A percentile compares a stretch with the other conserved stretches of the same genome.
These are phyloP conservation scores for Amanita rimosa DNA, from an alignment of 768 basidiomycete species.

Conservation along the genomic window DNA sequence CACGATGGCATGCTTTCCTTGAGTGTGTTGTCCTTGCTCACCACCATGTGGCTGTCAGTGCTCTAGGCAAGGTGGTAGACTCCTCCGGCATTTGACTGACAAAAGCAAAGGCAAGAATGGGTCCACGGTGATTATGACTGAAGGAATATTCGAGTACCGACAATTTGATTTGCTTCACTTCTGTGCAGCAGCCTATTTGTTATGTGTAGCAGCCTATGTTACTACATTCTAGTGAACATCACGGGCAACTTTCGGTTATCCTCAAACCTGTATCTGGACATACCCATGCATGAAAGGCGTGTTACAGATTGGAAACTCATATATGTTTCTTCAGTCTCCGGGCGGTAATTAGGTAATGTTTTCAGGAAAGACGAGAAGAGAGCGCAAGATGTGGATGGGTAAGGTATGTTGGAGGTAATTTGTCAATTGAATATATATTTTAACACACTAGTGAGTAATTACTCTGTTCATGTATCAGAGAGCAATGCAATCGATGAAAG, in stretches of 20 bases:
- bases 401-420: constrained; percentile 7
- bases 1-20: no score
- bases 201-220: no score
- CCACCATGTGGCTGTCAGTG: no score
- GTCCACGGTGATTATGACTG: constrained; percentile 13
- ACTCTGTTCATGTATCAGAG: no score
- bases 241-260: no score
- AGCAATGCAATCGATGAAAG: no score
- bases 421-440: no score
- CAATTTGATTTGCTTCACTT: constrained; percentile 16
- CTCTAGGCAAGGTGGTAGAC: no score
- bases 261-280: no score
- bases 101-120: constrained; percentile 17
- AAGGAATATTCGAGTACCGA: constrained; percentile 13
- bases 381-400: constrained; percentile 6
- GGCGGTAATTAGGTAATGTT: constrained; percentile 10
- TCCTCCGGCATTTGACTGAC: constrained; percentile 14
- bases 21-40: no score
- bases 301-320: constrained; percentile 18
- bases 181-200: constrained; percentile 19
- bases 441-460: no score
- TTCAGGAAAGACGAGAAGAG: background rate
- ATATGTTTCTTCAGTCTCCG: constrained; percentile 17
- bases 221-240: constrained; percentile 12
- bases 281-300: background rate